Conservation (phyloP, 345 rosid genomes). For the Populus nigra region DNA sequence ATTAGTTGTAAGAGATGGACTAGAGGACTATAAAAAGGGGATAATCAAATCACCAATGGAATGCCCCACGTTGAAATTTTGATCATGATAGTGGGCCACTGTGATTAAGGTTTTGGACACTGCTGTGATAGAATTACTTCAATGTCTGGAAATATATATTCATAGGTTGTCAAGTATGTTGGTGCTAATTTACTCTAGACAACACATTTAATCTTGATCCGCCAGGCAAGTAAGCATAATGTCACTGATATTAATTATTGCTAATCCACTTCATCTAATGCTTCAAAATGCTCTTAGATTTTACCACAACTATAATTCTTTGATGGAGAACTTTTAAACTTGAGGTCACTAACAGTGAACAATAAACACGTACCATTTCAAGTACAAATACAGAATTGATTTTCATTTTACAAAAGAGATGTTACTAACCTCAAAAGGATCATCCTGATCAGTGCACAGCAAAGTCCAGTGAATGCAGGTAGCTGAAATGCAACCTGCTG, state of each 20-base stretch:
- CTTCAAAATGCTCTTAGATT: background rate
- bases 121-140: background rate
- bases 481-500: background rate
- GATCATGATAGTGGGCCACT: background rate
- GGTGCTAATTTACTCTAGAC: background rate
- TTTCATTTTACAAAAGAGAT: background rate
- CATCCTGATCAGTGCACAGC: background rate
- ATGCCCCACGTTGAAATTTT: conserved; percentile 3
- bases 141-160: background rate
- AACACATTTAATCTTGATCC: background rate
- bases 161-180: background rate
- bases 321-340: background rate
- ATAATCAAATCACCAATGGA: background rate
- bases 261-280: background rate
- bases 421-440: conserved; percentile 2
- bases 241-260: background rate
- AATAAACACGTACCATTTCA: background rate
- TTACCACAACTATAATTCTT: background rate
- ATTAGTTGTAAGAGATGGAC: background rate
- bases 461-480: background rate
- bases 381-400: background rate
- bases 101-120: background rate
- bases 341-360: background rate
- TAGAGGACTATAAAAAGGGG: background rate
- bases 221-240: background rate